phyloP scores from a whole-genome alignment of 2,329 filamentous ascomycete species.

The Aspergillus floridensis region DNA sequence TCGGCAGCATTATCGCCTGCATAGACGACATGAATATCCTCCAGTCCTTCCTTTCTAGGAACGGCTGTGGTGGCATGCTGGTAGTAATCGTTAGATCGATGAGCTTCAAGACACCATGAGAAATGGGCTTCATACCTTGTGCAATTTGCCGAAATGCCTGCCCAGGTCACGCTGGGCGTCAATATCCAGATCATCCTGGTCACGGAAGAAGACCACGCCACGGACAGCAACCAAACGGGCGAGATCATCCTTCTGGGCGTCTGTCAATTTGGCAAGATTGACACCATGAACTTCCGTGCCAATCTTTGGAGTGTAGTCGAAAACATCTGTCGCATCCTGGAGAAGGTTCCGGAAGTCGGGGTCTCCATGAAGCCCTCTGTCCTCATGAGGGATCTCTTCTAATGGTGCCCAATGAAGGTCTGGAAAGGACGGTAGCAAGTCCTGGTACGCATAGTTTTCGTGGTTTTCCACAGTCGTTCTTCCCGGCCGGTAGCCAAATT shows the following conservation, averaged over 20 bases:
- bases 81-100: not conserved
- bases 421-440: slow-evolving; percentile 54
- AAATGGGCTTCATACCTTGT: slow-evolving; percentile 35
- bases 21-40: slow-evolving; percentile 58
- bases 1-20: slow-evolving; percentile 53
- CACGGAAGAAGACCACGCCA: slow-evolving; percentile 59
- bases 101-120: not conserved
- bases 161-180: slow-evolving; percentile 54
- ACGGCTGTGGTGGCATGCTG: slow-evolving; percentile 55
- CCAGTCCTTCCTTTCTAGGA: slow-evolving; percentile 49
- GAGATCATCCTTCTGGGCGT: slow-evolving; percentile 55
- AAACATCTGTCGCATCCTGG: slow-evolving; percentile 52
- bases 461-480: slow-evolving; percentile 46
- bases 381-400: slow-evolving; percentile 49
- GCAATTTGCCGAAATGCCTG: slow-evolving; percentile 52
- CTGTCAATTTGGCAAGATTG: slow-evolving; percentile 50
- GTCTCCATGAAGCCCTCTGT: slow-evolving; percentile 56
- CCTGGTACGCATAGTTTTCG: slow-evolving; percentile 52
- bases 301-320: slow-evolving; percentile 58
- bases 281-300: slow-evolving; percentile 55
- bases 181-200: slow-evolving; percentile 54
- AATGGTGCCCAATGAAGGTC: slow-evolving; percentile 53
- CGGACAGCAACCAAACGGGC: slow-evolving; percentile 53
- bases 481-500: slow-evolving; percentile 49
- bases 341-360: slow-evolving; percentile 55